Evolutionary conservation across 2,329 filamentous ascomycete species (phyloP), one percentile per base, ranked within the genome.

Genomic region (Calonectria pseudoturangicola): DNA sequence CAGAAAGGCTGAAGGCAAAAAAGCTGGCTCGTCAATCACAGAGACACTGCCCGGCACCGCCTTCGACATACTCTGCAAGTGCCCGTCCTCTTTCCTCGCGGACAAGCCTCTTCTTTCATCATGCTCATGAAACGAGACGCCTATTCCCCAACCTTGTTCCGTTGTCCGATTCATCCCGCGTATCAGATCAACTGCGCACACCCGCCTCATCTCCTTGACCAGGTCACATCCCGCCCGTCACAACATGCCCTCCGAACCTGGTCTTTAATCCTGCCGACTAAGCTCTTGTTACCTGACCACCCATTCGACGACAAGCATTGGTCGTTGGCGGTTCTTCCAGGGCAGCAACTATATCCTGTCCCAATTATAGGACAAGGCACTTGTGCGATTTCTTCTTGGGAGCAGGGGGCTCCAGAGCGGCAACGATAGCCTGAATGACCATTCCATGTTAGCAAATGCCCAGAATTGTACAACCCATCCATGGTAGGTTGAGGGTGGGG

Each of bases 321-420:
- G 68, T 72, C 50, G 63, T 71, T 63, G 71, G 50, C 68, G 71
- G 54, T 70, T 30, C 50, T 70, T 60, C 25, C 71, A 58, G 66
- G 66, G 75, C 70, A 69, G 65, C 48, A 62, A 62, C 51, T 65
- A 51, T 43, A 62, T 66, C 56, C 60, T 43, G 68, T 69, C 73
- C 67, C 73, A 39, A 72, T 84, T 84, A 96, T 83, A 95, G 89
- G 83, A 96, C 85, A 77, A 91, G 87, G 85, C 94, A 96, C 84
- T 90, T 93, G 84, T 90, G 89, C 74, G 85, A 87, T 86, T 91
- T 93, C 88, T 95, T 95, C 90, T 96, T 97, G 68, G 93, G 92
- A 73, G 92, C 89, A 27, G 94, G 94, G 51, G 96, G 96, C 86
- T 98, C 96, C 76, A 98, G 89, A 50, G 96, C 96, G 75, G 96